Evolutionary conservation across 163 green algal genomes (phyloP), one percentile per base, ranked within the genome.

Genomic region (Chlamydomonas reinhardtii): DNA sequence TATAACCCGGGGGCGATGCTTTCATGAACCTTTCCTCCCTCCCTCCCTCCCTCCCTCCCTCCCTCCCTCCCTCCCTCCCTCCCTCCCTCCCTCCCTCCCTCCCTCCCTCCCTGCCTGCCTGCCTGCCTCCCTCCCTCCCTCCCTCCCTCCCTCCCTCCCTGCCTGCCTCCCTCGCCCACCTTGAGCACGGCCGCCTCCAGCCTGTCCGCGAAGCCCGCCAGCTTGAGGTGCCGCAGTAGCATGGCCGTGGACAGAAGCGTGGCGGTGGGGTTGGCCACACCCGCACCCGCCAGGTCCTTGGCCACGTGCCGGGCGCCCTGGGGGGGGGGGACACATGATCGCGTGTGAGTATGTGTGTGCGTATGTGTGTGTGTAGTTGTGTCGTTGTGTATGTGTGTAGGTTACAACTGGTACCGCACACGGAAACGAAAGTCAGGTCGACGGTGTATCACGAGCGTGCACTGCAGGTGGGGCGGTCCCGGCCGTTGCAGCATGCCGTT

Each of bases 221-320:
- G 91, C 71, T 94, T 93, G 43, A 98, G 72, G 84, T 97, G 91
- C 20, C 91, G 86, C 54, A 97, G 76, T 85, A 97, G 88, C 94
- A 97, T 95, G 66, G 88, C 90, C 0, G 94, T 91, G 48, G 69
- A 87, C 27, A 97, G 85, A 59, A 97, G 88, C 27, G 92, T 91
- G 52, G 94, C 94, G 2, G 88, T 94, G 27, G 94, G 94, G 83
- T 97, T 97, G 61, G 93, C 92, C 29, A 93, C 88, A 39, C 91
- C 90, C 72, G 92, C 66, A 0, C 90, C 89, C 19, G 92, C 91
- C 66, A 97, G 93, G 43, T 95, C 87, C 71, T 91, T 91, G 72
- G 83, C 93, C 73, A 97, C 94, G 76, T 96, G 92, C 59, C 94
- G 91, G 0, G 94, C 94, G 16, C 93, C 94, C 82, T 92, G 68